Percentiles rank a stretch among this genome's conserved stretches.
Evolutionary conservation across 345 rosid species (phyloP).

Genomic region (Zanthoxylum bungeanum): DNA sequence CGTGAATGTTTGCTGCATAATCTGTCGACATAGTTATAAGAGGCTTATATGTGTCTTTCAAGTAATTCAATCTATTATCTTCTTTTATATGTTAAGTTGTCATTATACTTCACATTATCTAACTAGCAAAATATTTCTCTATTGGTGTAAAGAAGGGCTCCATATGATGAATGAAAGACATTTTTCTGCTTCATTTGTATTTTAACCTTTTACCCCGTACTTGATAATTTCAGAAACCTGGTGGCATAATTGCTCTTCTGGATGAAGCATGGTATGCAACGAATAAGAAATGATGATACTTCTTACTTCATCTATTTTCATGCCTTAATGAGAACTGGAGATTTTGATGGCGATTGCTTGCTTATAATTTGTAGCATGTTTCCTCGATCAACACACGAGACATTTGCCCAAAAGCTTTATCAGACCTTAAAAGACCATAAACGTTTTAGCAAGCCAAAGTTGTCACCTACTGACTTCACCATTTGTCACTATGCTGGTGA

Average conservation of each 20-base stretch:
- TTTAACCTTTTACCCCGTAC: slow-evolving; percentile 23
- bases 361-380: slow-evolving; percentile 69
- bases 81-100: not conserved
- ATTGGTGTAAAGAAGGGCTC: slow-evolving; percentile 1
- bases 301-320: not conserved
- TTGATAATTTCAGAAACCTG: slow-evolving; percentile 81
- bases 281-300: not conserved
- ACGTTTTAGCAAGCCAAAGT: slow-evolving; percentile 89
- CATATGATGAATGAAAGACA: not conserved
- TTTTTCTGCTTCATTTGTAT: slow-evolving; percentile 5
- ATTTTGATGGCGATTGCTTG: slow-evolving; percentile 16
- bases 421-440: slow-evolving; percentile 84
- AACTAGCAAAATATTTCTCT: not conserved
- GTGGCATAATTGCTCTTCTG: slow-evolving; percentile 94
- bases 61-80: not conserved
- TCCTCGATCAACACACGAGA: slow-evolving; percentile 95
- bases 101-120: not conserved
- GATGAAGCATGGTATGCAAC: slow-evolving; percentile 94
- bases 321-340: slow-evolving; percentile 12
- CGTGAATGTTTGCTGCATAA: not conserved
- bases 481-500: slow-evolving; percentile 97
- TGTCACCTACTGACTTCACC: slow-evolving; percentile 92
- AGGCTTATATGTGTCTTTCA: not conserved
- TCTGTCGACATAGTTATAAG: not conserved
- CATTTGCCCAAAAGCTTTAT: slow-evolving; percentile 92